Evolutionary conservation across 2,329 filamentous ascomycete genomes (phyloP), one percentile per base, ranked within the genome.

Genomic region (Cadophora sp.): DNA sequence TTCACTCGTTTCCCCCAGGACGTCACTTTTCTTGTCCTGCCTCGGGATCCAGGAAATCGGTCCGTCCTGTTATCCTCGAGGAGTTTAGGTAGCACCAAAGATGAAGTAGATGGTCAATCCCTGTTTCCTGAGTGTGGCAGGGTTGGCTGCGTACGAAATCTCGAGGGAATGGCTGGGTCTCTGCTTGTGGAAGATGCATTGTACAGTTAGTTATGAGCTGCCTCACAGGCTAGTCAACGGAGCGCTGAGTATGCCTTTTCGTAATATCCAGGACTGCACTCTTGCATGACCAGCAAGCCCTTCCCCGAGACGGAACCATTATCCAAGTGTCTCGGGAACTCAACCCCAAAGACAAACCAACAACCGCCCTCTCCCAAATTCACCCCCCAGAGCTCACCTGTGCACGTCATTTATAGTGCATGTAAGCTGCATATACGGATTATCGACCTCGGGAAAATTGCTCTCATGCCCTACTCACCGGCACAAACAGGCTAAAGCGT

Each of bases 11-110:
- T 43, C 33, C n/a, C 39, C 33, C n/a, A 43, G 20, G 8, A 43
- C 36, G 36, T 43, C 53, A 33, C 18, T 51, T 51, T 51, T 30
- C 11, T 51, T 39, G 36, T 9, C 6, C n/a, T 22, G 53, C 39
- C n/a, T 43, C 53, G 33, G n/a, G 53, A 24, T 58, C 53, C 53
- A 58, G 53, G 36, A 27, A 58, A 58, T 58, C 53, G 53, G 53
- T 58, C 53, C 53, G 36, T 58, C 53, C 53, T 58, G 53, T 58
- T n/a, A 24, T 20, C 24, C 11, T 39, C n/a, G n/a, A 58, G 33
- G 4, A n/a, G 13, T 20, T 11, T 1, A 39, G 3, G 53, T 58
- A 6, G 2, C 53, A 58, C 53, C 11, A 43, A 58, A 7, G 14
- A n/a, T 36, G 18, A 20, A 2, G 18, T 22, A 13, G 4, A n/a